Percentiles rank a stretch among this genome's conserved stretches.
phyloP scores from a whole-genome alignment of 202 grass and related monocot species.

The Sporobolus alterniflorus region DNA sequence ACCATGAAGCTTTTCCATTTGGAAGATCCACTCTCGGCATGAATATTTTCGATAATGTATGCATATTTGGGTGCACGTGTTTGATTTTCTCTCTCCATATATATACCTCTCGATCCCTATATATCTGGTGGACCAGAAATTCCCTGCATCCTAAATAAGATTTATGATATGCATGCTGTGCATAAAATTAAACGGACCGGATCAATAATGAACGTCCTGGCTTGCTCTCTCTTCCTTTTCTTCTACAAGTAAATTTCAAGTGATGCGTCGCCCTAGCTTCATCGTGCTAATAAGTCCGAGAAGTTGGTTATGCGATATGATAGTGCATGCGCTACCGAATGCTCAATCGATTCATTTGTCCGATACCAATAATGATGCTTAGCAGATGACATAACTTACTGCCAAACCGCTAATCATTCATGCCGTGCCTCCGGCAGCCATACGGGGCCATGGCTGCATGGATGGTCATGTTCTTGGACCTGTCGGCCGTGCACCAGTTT shows the following conservation, averaged over 20 bases:
- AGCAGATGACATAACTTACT: conserved; percentile 32
- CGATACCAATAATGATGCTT: conserved; percentile 41
- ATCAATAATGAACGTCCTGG: too few species aligned
- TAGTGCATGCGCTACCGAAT: conserved; percentile 29
- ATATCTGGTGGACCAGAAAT: too few species aligned
- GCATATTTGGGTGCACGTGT: too few species aligned
- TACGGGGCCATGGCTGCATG: conserved; percentile 37
- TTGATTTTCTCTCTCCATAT: too few species aligned
- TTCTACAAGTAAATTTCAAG: conserved; percentile 1
- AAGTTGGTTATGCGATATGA: conserved; percentile 38
- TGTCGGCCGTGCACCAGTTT: conserved; percentile 10
- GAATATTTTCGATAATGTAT: too few species aligned
- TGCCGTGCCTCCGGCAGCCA: conserved; percentile 27
- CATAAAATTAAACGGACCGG: too few species aligned
- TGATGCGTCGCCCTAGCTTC: not conserved
- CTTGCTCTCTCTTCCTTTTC: too few species aligned
- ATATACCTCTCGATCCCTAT: too few species aligned
- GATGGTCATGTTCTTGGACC: conserved; percentile 42
- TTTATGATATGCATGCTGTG: too few species aligned
- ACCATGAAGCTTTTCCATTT: not conserved
- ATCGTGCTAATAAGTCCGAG: conserved; percentile 26
- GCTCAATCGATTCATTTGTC: conserved; percentile 24
- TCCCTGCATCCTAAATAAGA: too few species aligned
- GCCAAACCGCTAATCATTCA: conserved; percentile 41
- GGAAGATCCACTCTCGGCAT: too few species aligned